Conservation (phyloP, 768 basidiomycete genomes). For the Tricholoma saponaceum region DNA sequence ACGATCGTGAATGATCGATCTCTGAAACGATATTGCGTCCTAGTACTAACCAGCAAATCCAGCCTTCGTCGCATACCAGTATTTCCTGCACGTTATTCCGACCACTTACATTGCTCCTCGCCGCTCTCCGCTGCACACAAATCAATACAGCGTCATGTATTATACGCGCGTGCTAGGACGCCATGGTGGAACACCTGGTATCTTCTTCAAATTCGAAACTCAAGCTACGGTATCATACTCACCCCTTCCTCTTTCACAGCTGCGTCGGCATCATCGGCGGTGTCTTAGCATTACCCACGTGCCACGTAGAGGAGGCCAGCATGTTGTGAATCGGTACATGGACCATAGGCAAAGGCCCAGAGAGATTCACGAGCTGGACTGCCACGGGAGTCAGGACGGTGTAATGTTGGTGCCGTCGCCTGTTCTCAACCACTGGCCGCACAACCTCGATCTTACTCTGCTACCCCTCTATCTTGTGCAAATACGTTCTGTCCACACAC, state of each 20-base stretch:
- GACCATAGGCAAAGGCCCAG: no score
- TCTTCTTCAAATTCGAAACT: conserved; percentile 98
- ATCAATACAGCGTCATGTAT: conserved; percentile 94
- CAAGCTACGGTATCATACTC: not conserved
- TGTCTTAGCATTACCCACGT: no score
- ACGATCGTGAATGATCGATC: conserved; percentile 50
- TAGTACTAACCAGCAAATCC: conserved; percentile 4
- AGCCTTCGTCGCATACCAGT: conserved; percentile 92
- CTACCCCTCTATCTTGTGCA: no score
- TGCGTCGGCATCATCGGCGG: conserved; percentile 93
- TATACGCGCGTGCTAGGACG: conserved; percentile 78
- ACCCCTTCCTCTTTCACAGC: conserved; percentile 23
- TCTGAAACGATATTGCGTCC: not conserved
- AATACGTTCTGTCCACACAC: no score
- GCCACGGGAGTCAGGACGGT: no score
- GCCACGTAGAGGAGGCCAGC: no score
- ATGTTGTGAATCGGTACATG: no score
- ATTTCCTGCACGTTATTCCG: conserved; percentile 93
- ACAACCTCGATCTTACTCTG: no score
- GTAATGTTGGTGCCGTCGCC: no score
- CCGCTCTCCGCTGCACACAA: conserved; percentile 57
- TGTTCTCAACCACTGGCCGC: no score
- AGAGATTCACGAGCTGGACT: no score
- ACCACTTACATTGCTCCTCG: conserved; percentile 87
- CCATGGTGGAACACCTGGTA: conserved; percentile 81